Conservation (phyloP, 495 filamentous ascomycete species). For the Aspergillus sparsus region DNA sequence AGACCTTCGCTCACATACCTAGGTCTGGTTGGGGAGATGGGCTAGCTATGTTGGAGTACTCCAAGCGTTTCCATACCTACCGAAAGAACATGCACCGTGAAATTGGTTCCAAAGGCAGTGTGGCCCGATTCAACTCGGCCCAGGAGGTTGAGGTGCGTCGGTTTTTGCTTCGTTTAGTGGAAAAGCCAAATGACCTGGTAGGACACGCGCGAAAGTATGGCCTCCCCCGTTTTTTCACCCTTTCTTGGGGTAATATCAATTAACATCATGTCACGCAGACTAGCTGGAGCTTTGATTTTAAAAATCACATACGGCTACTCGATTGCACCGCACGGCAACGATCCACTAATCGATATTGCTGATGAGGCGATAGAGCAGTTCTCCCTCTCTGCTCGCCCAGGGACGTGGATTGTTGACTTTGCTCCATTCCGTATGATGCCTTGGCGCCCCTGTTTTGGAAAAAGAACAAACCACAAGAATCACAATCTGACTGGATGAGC, state of each 20-base stretch:
- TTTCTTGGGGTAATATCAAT: neutral
- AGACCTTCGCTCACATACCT: neutral
- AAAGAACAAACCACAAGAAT: no score
- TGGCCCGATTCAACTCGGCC: conserved; percentile 35
- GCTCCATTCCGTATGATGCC: conserved; percentile 33
- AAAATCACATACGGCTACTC: conserved; percentile 54
- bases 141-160: conserved; percentile 44
- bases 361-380: conserved; percentile 45
- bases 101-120: conserved; percentile 28
- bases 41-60: conserved; percentile 36
- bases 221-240: neutral
- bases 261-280: conserved; percentile 20
- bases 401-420: conserved; percentile 49
- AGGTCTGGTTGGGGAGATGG: conserved; percentile 38
- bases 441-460: neutral
- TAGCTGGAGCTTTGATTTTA: conserved; percentile 47
- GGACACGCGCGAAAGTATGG: conserved; percentile 42
- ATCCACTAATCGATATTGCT: conserved; percentile 45
- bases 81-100: conserved; percentile 39
- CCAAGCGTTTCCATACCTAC: conserved; percentile 35
- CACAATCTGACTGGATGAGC: neutral
- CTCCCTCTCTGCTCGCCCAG: conserved; percentile 39
- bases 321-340: conserved; percentile 36
- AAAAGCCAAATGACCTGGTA: conserved; percentile 34
- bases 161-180: conserved; percentile 44